Base-by-base conservation (phyloP, 208 protist genomes). In the Trypanosoma melophagium region DNA sequence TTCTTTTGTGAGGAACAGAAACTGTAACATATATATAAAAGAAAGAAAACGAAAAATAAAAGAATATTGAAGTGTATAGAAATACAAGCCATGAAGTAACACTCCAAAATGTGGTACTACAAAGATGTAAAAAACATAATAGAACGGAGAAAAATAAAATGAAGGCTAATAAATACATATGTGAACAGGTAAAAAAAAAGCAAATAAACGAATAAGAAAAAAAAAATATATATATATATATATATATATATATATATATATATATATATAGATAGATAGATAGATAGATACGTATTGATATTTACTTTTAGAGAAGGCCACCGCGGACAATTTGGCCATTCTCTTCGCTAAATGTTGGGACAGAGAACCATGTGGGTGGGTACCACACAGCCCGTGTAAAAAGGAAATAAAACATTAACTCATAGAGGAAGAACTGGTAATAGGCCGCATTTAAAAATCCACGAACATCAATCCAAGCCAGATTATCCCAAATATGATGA, bases 341-440 rank as follows among this genome's bases (percentile, higher is more conserved):
- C 52, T 79, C 67, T 47, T 64, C 64, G 16, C 78, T 79, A 74
- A 80, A 96, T 21, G 52, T 73, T 24, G 87, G 85, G 35, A 88
- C 58, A 13, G 59, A 53, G 65, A 92, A 87, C 83, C 88, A 93
- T 19, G 57, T 76, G 28, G 86, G 81, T 53, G 88, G 80, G 68
- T 94, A 79, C 89, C 91, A 96, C 13, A 78, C 47, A n/a, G 79
- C 86, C 12, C 86, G 76, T 49, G 63, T 81, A 57, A 94, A 94
- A 42, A 89, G 31, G 51, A 90, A 93, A 52, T 87, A 93, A 80
- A 92, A 90, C 86, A 90, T 84, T 0, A 92, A 24, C 59, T 96
- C 91, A 67, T 94, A 94, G 35, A 86, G 14, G 40, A 74, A 68
- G 0, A 63, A 69, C 72, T 94, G 83, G 41, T 84, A 82, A 65